Base-by-base conservation (phyloP, 768 basidiomycete genomes). In the Clathrus columnatus region DNA sequence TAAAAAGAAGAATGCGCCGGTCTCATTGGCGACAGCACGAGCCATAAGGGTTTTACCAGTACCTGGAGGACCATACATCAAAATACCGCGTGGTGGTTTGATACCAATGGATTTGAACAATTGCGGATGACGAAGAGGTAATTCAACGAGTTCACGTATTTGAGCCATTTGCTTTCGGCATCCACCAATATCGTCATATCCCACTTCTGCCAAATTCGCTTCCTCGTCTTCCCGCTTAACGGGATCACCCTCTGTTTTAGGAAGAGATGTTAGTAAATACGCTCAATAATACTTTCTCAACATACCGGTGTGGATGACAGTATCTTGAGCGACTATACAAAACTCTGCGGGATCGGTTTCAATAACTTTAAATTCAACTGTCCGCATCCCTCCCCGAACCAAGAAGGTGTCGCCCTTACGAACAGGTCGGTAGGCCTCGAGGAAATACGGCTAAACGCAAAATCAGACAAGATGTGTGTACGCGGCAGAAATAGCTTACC, bases 11-110 rank as follows among this genome's bases (percentile, higher is more conserved):
- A 99, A 99, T 16, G 96, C 96, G 49, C 96, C 96, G 24, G 96
- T 99, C 73, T 99, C 96, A 69, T 99, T 99, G 60, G 96, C 96
- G 47, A 99, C 96, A 6, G 96, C 96, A 63, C 96, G 86, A 50
- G 96, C 96, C 95, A 99, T 99, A 61, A 99, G 81, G 5, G 96
- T 98, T 76, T 98, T 99, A 79, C 96, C 96, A 20, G 95, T 98
- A 77, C 96, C 96, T 29, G 95, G 95, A 60, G 95, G 95, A 54
- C 95, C 95, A 66, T 81, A 99, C 91, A 99, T 87, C 61, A 99
- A 85, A 65, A 99, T 94, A 79, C 95, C 95, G 62, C 95, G 87
- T 21, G 95, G 95, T 28, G 96, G 96, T 71, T 98, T 99, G 81
- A 99, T 99, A 82, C 96, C 96, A 68, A 99, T 99, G 23, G 94